Percentiles rank a stretch among this genome's conserved stretches.
Conservation (phyloP, 2,329 filamentous ascomycete genomes). For the Amauroascus verrucosus region DNA sequence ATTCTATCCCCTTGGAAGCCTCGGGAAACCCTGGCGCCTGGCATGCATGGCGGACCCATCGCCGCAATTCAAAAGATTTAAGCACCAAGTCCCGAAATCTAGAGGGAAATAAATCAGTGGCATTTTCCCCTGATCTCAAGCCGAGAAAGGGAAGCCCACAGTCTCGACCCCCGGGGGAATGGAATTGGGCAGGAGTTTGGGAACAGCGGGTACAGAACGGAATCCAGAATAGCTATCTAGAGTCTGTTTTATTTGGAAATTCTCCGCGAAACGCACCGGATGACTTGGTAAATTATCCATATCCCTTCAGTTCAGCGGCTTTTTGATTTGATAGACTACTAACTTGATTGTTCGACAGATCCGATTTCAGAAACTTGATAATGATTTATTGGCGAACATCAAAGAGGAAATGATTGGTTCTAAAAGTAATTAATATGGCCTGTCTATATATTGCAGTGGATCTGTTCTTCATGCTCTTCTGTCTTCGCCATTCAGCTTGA, state of each 20-base stretch:
- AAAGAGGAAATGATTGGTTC: constrained; percentile 30
- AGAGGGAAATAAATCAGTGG: neutral
- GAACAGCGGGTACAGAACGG: constrained; percentile 75
- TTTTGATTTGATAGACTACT: neutral
- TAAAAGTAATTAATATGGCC: constrained; percentile 7
- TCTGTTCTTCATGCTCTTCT: neutral
- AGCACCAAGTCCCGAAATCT: neutral
- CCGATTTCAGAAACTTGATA: constrained; percentile 32
- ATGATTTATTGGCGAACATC: constrained; percentile 24
- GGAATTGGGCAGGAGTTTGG: constrained; percentile 99
- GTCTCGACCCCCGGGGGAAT: constrained; percentile 61
- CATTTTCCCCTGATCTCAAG: constrained; percentile 13
- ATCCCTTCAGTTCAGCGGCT: neutral
- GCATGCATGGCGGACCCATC: constrained; percentile 80
- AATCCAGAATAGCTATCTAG: constrained; percentile 65
- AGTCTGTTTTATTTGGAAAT: constrained; percentile 66
- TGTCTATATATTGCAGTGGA: neutral
- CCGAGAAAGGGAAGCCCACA: constrained; percentile 39
- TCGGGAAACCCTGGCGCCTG: constrained; percentile 86
- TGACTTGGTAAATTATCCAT: constrained; percentile 54
- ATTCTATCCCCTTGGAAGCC: constrained; percentile 66
- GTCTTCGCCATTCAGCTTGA: neutral
- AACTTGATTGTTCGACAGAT: constrained; percentile 23
- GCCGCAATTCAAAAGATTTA: constrained; percentile 27
- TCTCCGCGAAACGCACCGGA: constrained; percentile 46